Evolutionary conservation across 1,284 basidiomycete genomes (phyloP).

Genomic region (Leccinum colubrinum): DNA sequence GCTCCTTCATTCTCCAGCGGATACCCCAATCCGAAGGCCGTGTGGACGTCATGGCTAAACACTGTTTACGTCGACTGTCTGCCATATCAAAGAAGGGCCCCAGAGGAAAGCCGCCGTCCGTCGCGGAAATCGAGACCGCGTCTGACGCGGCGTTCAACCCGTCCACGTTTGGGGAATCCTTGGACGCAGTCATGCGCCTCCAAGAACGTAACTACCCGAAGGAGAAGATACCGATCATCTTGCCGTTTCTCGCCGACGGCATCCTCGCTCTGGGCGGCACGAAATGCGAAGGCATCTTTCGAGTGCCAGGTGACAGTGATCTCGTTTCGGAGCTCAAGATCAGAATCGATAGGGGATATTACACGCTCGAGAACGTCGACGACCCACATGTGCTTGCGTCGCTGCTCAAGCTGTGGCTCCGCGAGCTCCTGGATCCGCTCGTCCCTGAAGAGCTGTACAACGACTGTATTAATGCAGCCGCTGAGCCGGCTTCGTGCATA

Average conservation of each 20-base stretch:
- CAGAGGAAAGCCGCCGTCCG: conserved; percentile 75
- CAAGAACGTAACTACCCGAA: conserved; percentile 84
- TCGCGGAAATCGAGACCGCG: conserved; percentile 85
- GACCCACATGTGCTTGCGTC: conserved; percentile 88
- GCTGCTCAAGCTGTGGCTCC: conserved; percentile 88
- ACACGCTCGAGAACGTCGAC: conserved; percentile 82
- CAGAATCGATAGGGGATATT: conserved; percentile 87
- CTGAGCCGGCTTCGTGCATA: conserved; percentile 67
- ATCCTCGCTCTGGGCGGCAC: conserved; percentile 86
- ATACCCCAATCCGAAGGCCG: conserved; percentile 67
- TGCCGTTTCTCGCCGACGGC: conserved; percentile 89
- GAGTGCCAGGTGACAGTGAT: conserved; percentile 86
- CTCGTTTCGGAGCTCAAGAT: conserved; percentile 82
- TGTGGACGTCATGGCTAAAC: conserved; percentile 86
- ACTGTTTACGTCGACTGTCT: conserved; percentile 72
- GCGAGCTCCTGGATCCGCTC: conserved; percentile 86
- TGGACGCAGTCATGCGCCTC: conserved; percentile 78
- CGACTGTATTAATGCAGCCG: conserved; percentile 74
- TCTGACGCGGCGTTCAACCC: conserved; percentile 92
- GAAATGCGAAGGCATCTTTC: conserved; percentile 86
- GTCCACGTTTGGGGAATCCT: conserved; percentile 87
- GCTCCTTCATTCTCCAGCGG: conserved; percentile 71
- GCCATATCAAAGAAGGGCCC: conserved; percentile 79
- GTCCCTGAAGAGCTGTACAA: conserved; percentile 87
- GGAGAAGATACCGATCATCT: conserved; percentile 84